Evolutionary conservation across 2,329 filamentous ascomycete genomes (phyloP).

Genomic region (Aureobasidium uvarum): DNA sequence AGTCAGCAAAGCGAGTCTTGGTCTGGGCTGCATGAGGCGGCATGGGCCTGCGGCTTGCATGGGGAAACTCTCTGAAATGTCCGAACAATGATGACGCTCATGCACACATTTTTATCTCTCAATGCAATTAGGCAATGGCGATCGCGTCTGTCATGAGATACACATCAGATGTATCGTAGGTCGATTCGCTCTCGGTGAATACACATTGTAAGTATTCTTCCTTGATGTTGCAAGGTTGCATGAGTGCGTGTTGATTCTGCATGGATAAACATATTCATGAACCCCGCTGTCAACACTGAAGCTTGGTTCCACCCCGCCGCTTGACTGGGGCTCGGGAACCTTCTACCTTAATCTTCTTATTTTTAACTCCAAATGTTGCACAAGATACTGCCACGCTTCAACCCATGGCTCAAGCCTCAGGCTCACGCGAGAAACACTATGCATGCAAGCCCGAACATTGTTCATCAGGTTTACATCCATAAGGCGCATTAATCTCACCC

Average conservation of each 20-base stretch:
- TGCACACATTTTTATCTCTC: not conserved
- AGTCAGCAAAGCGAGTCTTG: not conserved
- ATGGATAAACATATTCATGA: not conserved
- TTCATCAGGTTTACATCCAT: not conserved
- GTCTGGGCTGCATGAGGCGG: not conserved
- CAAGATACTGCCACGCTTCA: slow-evolving; percentile 12
- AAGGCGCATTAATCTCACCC: not conserved
- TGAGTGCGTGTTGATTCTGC: not conserved
- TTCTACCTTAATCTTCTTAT: slow-evolving; percentile 15
- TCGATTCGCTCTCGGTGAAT: not conserved
- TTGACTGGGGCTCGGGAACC: slow-evolving; percentile 2
- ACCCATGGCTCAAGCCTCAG: not conserved
- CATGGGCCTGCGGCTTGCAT: slow-evolving; percentile 20
- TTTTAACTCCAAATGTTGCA: not conserved
- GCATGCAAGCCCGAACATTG: slow-evolving; percentile 7
- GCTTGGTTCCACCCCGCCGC: slow-evolving; percentile 3
- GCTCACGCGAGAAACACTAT: slow-evolving; percentile 12
- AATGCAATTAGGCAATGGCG: not conserved
- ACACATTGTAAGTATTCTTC: not conserved
- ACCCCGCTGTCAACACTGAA: slow-evolving; percentile 20
- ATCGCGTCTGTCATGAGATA: slow-evolving; percentile 1
- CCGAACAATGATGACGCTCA: slow-evolving; percentile 24
- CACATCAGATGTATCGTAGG: not conserved
- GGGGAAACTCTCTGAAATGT: slow-evolving; percentile 17
- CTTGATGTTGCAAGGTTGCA: slow-evolving; percentile 1